Conservation (phyloP, 2,329 filamentous ascomycete species). For the Ascochyta clinopodiicola region DNA sequence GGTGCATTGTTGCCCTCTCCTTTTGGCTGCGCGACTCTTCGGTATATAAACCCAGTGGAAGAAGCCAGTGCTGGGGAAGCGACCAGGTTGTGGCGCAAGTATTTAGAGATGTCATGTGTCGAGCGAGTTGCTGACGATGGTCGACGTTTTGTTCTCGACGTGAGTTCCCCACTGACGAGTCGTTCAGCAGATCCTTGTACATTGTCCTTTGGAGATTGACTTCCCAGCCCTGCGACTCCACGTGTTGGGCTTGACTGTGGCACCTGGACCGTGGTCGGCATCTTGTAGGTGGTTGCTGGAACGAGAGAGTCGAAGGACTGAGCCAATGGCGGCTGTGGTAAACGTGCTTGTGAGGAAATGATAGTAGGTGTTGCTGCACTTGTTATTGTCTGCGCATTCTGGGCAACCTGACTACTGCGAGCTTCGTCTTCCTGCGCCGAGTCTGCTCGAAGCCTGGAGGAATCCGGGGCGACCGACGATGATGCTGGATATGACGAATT, state of each 20-base stretch:
- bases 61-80: conserved; percentile 33
- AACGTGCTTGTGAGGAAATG: background rate
- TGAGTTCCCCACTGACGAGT: conserved; percentile 1
- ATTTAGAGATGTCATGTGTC: background rate
- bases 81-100: conserved; percentile 20
- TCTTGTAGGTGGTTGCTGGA: conserved; percentile 16
- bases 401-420: conserved; percentile 12
- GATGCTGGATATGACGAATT: background rate
- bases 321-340: background rate
- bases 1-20: conserved; percentile 2
- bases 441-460: conserved; percentile 16
- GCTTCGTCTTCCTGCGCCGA: conserved; percentile 16
- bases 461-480: background rate
- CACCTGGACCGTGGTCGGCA: conserved; percentile 8
- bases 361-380: background rate
- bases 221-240: background rate
- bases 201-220: conserved; percentile 1
- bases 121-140: background rate
- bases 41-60: conserved; percentile 38
- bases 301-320: conserved; percentile 12
- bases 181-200: conserved; percentile 21
- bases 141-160: background rate
- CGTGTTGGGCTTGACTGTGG: conserved; percentile 2
- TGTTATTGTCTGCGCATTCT: background rate
- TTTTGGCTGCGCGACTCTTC: conserved; percentile 26